Base-by-base conservation (phyloP, 1,284 basidiomycete genomes). In the Bjerkandera adusta region DNA sequence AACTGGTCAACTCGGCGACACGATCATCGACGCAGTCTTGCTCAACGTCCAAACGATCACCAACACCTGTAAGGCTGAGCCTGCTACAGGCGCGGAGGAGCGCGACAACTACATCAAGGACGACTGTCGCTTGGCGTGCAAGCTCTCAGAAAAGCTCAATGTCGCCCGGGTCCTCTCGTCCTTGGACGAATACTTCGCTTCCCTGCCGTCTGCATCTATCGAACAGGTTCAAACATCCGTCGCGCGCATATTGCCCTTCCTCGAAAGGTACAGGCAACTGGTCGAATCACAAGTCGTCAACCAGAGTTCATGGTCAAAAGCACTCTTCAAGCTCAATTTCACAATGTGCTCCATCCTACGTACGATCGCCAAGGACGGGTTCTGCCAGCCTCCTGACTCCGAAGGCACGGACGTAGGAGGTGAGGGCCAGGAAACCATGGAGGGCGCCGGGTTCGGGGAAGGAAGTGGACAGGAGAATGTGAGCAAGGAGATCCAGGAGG, bases 401-500 rank as follows among this genome's bases (percentile, higher is more conserved):
- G 76, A 81, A 20, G 77, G 75, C 27, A 66, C 68, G 5, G 79
- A 76, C 18, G 72, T 71, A 0, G 74, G 68, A 3, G 73, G 74
- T 4, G 75, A 75, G 22, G 73, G 71, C 3, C 72, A 73, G 5
- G 81, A 86, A 33, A 68, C 75, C 3, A 68, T 71, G 5, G 90
- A 81, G 37, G 94, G 93, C 2, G 81, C 87, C 1, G 94, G 95
- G 1, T 68, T 98, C 53, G 95, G 95, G 10, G 81, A 89, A 54
- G 95, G 95, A 1, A 72, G 78, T 1, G 94, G 95, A 1, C 72
- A 73, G 15, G 83, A 97, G 66, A 89, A 97, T 59, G 86, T 94
- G 45, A 93, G 89, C 70, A 87, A 91, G 57, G 89, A 97, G 60
- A 93, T 97, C 47, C 85, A 92, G 59, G 92, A 98, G 50, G 95